phyloP scores from a whole-genome alignment of 2,329 filamentous ascomycete species.

The Penicillium sp. region DNA sequence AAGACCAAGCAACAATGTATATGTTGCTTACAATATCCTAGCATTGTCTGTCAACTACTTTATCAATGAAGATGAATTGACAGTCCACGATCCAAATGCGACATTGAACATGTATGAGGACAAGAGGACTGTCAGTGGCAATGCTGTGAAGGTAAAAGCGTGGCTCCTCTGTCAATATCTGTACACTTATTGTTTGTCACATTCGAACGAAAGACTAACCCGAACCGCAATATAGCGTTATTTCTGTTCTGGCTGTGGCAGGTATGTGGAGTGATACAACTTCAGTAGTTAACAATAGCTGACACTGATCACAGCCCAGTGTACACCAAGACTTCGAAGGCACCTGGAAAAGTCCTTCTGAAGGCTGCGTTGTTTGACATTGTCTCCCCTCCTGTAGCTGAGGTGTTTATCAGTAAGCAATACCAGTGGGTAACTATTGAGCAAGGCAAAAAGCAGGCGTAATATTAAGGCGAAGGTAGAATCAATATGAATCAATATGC shows the following conservation, averaged over 20 bases:
- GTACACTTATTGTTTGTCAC: neutral
- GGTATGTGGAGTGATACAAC: conserved; percentile 11
- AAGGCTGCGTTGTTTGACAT: conserved; percentile 24
- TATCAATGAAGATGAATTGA: conserved; percentile 17
- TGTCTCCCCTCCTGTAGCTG: conserved; percentile 9
- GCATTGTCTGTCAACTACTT: conserved; percentile 30
- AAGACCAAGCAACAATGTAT: neutral
- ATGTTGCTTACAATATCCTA: neutral
- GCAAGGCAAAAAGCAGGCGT: neutral
- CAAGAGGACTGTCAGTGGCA: conserved; percentile 17
- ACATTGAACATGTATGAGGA: conserved; percentile 20
- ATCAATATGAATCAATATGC: too few relatives aligned
- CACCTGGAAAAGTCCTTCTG: conserved; percentile 21
- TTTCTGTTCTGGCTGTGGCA: conserved; percentile 28
- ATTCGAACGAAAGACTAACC: neutral
- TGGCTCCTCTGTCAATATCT: neutral
- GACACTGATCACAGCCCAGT: conserved; percentile 8
- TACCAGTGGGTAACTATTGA: conserved; percentile 8
- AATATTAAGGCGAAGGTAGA: neutral
- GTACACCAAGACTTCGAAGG: conserved; percentile 14
- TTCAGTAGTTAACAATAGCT: neutral
- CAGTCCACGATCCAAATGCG: conserved; percentile 15
- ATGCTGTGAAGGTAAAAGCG: conserved; percentile 13
- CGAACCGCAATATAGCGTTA: conserved; percentile 12
- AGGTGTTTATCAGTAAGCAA: conserved; percentile 15